phyloP scores from a whole-genome alignment of 2,329 filamentous ascomycete species.

The Botrytis galanthina region DNA sequence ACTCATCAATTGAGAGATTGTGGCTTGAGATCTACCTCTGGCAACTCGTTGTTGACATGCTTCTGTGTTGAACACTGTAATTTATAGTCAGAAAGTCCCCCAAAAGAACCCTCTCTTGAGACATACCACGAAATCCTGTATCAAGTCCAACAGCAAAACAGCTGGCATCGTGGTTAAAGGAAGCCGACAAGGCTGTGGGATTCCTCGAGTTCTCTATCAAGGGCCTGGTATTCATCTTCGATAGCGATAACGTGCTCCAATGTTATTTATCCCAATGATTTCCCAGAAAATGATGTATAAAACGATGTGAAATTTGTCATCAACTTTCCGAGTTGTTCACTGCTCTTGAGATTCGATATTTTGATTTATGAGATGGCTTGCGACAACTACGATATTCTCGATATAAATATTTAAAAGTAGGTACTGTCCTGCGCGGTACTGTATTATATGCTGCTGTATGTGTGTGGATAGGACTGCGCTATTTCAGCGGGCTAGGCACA shows the following conservation, averaged over 20 bases:
- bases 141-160: constrained; percentile 87
- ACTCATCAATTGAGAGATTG: neutral
- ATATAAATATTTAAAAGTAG: neutral
- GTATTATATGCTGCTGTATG: neutral
- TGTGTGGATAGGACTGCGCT: neutral
- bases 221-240: constrained; percentile 81
- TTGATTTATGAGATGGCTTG: neutral
- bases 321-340: neutral
- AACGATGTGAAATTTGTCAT: neutral
- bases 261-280: neutral
- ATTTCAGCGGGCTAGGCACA: neutral
- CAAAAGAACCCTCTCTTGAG: neutral
- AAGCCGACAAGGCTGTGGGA: constrained; percentile 74
- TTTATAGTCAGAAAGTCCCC: constrained; percentile 22
- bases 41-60: constrained; percentile 67
- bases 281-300: neutral
- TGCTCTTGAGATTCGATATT: neutral
- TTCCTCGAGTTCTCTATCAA: constrained; percentile 75
- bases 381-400: neutral
- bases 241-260: constrained; percentile 10
- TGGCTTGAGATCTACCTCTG: constrained; percentile 46
- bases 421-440: neutral
- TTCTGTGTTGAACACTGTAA: constrained; percentile 67
- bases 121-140: constrained; percentile 77
- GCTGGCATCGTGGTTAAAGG: constrained; percentile 81